Conservation (phyloP, 441 rosid species). For the Hura crepitans region DNA sequence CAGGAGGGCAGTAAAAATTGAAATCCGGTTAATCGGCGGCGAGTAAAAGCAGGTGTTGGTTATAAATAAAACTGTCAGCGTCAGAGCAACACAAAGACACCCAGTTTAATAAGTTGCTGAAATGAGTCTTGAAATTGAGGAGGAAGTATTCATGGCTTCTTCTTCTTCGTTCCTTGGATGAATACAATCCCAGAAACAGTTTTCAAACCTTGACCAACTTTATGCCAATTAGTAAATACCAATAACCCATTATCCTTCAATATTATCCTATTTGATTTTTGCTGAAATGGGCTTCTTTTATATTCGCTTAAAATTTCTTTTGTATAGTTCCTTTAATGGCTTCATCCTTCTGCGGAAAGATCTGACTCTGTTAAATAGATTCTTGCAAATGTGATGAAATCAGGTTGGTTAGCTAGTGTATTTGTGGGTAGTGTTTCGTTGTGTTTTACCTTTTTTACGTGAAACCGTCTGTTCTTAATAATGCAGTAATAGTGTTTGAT, state of each 20-base stretch:
- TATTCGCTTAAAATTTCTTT: conserved; percentile 37
- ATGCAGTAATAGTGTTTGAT: conserved; percentile 42
- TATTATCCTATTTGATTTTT: conserved; percentile 37
- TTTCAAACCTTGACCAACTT: conserved; percentile 30
- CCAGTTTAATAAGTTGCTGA: no score
- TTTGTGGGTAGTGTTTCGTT: conserved; percentile 53
- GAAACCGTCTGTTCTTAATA: conserved; percentile 25
- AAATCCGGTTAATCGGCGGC: no score
- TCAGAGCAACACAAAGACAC: no score
- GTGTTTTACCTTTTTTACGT: conserved; percentile 40
- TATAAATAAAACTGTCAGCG: no score
- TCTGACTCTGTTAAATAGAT: conserved; percentile 40
- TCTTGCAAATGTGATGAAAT: conserved; percentile 39
- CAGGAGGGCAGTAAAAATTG: no score
- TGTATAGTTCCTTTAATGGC: conserved; percentile 45
- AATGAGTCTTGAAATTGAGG: no score
- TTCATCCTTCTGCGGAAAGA: conserved; percentile 30
- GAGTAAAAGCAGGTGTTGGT: no score
- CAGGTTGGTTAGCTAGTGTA: conserved; percentile 46
- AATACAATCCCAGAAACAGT: no score
- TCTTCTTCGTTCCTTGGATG: no score
- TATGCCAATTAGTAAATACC: conserved; percentile 35
- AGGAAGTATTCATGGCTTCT: no score
- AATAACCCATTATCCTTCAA: conserved; percentile 38
- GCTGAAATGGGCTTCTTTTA: conserved; percentile 34